Evolutionary conservation across 208 protist genomes (phyloP).

Genomic region (Trypanosoma lewisi): DNA sequence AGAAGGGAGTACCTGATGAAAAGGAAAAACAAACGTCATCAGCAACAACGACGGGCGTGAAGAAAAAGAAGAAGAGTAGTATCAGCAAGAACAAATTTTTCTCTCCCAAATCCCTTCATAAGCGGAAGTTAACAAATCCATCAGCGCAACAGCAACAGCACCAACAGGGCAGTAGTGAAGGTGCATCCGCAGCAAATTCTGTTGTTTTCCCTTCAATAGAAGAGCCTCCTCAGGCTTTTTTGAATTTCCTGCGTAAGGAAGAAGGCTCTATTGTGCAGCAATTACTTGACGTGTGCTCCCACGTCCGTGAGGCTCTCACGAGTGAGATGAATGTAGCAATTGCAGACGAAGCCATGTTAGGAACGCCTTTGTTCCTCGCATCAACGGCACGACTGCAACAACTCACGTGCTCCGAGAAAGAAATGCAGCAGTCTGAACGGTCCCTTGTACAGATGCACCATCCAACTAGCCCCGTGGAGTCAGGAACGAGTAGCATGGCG

Average conservation of each 20-base stretch:
- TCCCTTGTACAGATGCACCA: neutral
- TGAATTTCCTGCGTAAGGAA: constrained; percentile 17
- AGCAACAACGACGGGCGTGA: too few relatives aligned
- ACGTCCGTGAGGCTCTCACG: constrained; percentile 13
- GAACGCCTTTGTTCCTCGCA: constrained; percentile 25
- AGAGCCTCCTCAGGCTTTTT: constrained; percentile 12
- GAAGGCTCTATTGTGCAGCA: constrained; percentile 26
- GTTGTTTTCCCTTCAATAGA: neutral
- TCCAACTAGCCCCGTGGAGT: neutral
- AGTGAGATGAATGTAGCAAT: neutral
- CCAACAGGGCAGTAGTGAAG: neutral
- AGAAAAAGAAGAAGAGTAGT: too few relatives aligned
- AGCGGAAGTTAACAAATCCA: too few relatives aligned
- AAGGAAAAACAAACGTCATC: neutral
- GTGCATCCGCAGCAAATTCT: neutral
- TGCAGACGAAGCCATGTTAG: constrained; percentile 20
- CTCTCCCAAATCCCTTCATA: too few relatives aligned
- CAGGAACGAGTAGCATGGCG: neutral
- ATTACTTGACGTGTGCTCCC: constrained; percentile 12
- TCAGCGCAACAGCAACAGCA: neutral
- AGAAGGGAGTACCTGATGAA: too few relatives aligned
- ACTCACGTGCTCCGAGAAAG: neutral
- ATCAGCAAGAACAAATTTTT: too few relatives aligned
- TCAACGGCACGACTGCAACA: neutral
- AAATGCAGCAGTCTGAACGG: neutral